Evolutionary conservation across 345 rosid genomes (phyloP).

Genomic region (Linum usitatissimum): DNA sequence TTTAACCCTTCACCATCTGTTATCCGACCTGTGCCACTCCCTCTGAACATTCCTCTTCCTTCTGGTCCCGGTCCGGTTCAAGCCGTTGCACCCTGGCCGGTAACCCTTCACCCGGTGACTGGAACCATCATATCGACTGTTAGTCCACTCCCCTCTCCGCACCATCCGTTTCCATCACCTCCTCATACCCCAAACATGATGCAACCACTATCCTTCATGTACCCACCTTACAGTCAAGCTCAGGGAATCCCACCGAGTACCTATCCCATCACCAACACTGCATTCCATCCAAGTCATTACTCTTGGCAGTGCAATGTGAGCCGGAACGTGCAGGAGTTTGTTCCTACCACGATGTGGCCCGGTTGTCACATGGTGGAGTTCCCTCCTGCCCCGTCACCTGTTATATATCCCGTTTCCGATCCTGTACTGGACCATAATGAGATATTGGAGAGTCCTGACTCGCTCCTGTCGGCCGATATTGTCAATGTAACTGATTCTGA

Average conservation of each 20-base stretch:
- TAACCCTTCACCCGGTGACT: constrained; percentile 72
- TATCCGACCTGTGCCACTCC: constrained; percentile 47
- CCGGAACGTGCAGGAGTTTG: constrained; percentile 52
- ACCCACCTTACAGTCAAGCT: constrained; percentile 66
- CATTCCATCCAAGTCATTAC: constrained; percentile 74
- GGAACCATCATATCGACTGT: constrained; percentile 34
- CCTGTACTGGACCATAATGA: constrained; percentile 34
- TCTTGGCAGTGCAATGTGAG: constrained; percentile 66
- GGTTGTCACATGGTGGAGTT: constrained; percentile 60
- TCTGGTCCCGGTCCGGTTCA: constrained; percentile 48
- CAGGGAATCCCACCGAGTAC: constrained; percentile 54
- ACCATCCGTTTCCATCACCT: constrained; percentile 66
- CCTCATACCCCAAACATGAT: constrained; percentile 84
- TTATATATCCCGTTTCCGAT: constrained; percentile 53
- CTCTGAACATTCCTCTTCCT: constrained; percentile 52
- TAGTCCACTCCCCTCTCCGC: constrained; percentile 45
- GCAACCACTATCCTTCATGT: constrained; percentile 70
- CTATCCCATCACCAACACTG: constrained; percentile 60
- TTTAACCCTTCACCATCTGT: constrained; percentile 65
- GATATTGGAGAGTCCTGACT: constrained; percentile 25
- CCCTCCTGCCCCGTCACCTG: constrained; percentile 46
- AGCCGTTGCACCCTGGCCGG: constrained; percentile 59
- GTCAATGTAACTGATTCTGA: constrained; percentile 33
- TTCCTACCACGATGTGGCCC: constrained; percentile 66
- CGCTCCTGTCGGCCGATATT: constrained; percentile 40